These are phyloP conservation scores for Aureobasidium sp. DNA, from an alignment of 2,329 filamentous ascomycete species.

Conservation along the genomic window DNA sequence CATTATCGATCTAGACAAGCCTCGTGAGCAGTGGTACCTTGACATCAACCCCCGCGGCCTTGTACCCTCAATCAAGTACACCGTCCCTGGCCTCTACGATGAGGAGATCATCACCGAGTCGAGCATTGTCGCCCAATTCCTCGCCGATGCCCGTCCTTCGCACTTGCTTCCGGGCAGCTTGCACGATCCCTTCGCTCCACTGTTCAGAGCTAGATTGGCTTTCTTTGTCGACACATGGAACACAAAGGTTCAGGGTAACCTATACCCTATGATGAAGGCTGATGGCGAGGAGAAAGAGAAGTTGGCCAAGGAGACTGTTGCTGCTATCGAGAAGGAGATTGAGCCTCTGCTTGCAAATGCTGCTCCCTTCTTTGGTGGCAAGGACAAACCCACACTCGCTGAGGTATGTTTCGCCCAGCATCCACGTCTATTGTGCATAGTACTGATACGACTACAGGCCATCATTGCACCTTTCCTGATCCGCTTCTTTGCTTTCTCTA, in stretches of 20 bases:
- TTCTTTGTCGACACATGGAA: conserved; percentile 69
- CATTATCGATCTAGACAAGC: conserved; percentile 59
- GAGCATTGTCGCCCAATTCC: conserved; percentile 64
- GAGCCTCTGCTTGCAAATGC: conserved; percentile 58
- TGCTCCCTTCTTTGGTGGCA: conserved; percentile 41
- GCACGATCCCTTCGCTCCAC: conserved; percentile 46
- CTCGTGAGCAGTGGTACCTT: conserved; percentile 67
- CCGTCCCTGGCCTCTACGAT: conserved; percentile 36
- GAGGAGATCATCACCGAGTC: conserved; percentile 65
- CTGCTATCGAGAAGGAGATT: conserved; percentile 59
- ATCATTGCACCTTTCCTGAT: conserved; percentile 59
- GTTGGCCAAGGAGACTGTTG: conserved; percentile 46
- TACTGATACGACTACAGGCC: not conserved
- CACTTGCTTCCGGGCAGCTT: conserved; percentile 55
- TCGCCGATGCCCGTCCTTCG: conserved; percentile 62
- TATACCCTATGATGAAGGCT: conserved; percentile 44
- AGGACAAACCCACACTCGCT: conserved; percentile 56
- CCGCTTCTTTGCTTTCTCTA: conserved; percentile 49
- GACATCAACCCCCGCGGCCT: conserved; percentile 70
- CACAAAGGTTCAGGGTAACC: conserved; percentile 49
- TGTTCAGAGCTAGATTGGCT: conserved; percentile 58
- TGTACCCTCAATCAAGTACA: conserved; percentile 63
- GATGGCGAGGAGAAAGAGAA: conserved; percentile 45
- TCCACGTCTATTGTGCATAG: not conserved
- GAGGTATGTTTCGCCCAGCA: conserved; percentile 40